phyloP scores from a whole-genome alignment of 495 filamentous ascomycete species.

The Niebla homalea region DNA sequence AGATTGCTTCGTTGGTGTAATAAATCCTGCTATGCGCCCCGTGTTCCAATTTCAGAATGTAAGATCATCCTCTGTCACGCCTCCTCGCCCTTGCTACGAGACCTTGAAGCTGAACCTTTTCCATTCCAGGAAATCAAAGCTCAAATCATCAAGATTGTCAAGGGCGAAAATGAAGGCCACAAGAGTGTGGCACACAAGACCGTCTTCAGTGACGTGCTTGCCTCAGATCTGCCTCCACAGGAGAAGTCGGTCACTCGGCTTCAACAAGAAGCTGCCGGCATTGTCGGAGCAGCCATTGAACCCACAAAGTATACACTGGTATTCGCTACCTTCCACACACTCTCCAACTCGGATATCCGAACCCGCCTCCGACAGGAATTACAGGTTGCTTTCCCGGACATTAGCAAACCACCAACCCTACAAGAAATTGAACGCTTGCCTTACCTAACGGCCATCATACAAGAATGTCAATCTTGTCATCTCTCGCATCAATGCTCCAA shows the following conservation, averaged over 20 bases:
- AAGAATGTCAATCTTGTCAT: conserved; percentile 9
- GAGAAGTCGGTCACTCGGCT: conserved; percentile 17
- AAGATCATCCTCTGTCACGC: background rate
- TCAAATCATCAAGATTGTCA: background rate
- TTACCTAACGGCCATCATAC: conserved; percentile 11
- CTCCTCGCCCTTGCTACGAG: no score
- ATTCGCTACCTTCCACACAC: conserved; percentile 8
- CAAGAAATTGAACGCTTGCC: conserved; percentile 15
- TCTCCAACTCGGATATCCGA: conserved; percentile 1
- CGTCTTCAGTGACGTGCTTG: conserved; percentile 19
- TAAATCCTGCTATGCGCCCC: background rate
- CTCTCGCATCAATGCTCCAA: no score
- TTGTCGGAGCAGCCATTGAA: conserved; percentile 13
- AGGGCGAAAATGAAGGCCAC: background rate
- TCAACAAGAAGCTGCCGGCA: conserved; percentile 18
- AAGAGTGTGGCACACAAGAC: conserved; percentile 15
- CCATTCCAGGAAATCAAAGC: background rate
- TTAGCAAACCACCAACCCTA: conserved; percentile 15
- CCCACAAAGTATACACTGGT: conserved; percentile 4
- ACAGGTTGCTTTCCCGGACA: conserved; percentile 14
- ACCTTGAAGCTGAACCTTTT: no score
- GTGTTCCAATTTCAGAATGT: background rate
- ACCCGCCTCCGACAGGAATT: conserved; percentile 4
- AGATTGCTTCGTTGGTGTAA: background rate
- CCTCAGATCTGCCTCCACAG: conserved; percentile 14